A percentile compares a stretch with the other conserved stretches of the same genome.
Conservation (phyloP, 2,329 filamentous ascomycete species). For the Fusarium heterosporum region DNA sequence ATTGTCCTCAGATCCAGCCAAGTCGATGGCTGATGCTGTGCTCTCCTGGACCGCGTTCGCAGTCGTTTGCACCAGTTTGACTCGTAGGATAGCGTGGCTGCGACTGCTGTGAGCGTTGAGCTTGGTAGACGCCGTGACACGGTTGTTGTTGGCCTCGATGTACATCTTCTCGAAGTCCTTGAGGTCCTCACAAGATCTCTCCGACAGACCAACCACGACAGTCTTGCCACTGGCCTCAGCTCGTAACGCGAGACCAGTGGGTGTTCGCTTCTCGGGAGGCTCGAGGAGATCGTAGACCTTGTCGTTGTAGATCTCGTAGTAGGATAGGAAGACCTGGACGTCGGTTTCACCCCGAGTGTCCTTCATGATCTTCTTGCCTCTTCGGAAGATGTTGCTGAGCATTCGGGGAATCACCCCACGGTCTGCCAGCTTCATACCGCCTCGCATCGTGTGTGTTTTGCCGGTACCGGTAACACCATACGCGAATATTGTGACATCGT, state of each 20-base stretch:
- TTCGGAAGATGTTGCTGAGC: slow-evolving; percentile 85
- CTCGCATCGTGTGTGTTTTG: slow-evolving; percentile 96
- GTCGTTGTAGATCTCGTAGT: slow-evolving; percentile 98
- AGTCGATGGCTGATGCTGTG: slow-evolving; percentile 91
- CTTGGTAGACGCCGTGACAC: slow-evolving; percentile 90
- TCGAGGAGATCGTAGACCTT: slow-evolving; percentile 94
- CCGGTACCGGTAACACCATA: slow-evolving; percentile 94
- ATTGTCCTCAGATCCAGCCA: slow-evolving; percentile 96
- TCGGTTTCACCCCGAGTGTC: slow-evolving; percentile 77
- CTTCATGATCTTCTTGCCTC: slow-evolving; percentile 86
- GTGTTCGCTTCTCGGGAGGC: slow-evolving; percentile 84
- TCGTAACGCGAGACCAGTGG: slow-evolving; percentile 82
- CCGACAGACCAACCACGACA: slow-evolving; percentile 85
- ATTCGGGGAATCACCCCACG: slow-evolving; percentile 89
- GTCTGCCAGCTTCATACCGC: slow-evolving; percentile 86
- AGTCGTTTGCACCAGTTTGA: slow-evolving; percentile 84
- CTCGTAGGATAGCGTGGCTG: slow-evolving; percentile 89
- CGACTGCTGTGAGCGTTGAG: slow-evolving; percentile 91
- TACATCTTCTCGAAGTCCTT: slow-evolving; percentile 93
- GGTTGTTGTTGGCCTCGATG: slow-evolving; percentile 90
- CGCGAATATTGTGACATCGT: slow-evolving; percentile 90
- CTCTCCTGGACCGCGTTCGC: slow-evolving; percentile 77
- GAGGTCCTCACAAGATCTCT: slow-evolving; percentile 82
- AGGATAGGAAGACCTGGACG: slow-evolving; percentile 82
- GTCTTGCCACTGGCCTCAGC: slow-evolving; percentile 91